phyloP scores from a whole-genome alignment of 768 basidiomycete species.

The Coprinopsis marcescibilis region DNA sequence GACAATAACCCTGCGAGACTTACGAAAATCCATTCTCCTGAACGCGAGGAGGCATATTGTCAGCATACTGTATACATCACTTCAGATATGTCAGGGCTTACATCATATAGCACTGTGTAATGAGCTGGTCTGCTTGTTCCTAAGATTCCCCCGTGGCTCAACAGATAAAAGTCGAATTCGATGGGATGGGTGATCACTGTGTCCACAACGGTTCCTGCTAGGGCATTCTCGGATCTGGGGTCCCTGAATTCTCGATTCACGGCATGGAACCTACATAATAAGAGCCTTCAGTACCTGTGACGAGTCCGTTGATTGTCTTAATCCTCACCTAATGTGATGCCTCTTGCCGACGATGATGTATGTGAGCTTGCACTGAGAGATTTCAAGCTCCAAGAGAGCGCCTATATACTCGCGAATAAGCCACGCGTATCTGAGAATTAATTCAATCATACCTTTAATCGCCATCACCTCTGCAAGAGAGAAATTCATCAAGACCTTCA shows the following conservation, averaged over 20 bases:
- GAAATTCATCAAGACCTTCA: no score
- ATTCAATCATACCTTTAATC: conserved; percentile 45
- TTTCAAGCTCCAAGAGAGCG: not conserved
- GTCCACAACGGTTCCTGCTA: conserved; percentile 76
- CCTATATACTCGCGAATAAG: not conserved
- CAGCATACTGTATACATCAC: not conserved
- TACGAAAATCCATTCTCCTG: not conserved
- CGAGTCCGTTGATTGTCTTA: no score
- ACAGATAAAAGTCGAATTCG: conserved; percentile 75
- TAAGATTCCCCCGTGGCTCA: conserved; percentile 69
- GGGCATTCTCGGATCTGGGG: conserved; percentile 67
- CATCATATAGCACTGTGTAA: not conserved
- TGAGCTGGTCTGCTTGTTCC: conserved; percentile 59
- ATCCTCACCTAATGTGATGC: conserved; percentile 47
- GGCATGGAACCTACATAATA: conserved; percentile 37
- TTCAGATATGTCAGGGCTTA: not conserved
- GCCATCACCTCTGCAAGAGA: conserved; percentile 43
- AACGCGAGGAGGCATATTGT: not conserved
- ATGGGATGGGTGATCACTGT: conserved; percentile 61
- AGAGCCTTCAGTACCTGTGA: no score
- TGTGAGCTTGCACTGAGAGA: conserved; percentile 63
- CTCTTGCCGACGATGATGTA: conserved; percentile 76
- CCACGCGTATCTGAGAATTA: not conserved
- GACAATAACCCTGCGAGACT: not conserved
- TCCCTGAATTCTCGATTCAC: conserved; percentile 45